These are phyloP conservation scores for Lactarius psammicola DNA, from an alignment of 768 basidiomycete genomes.

Conservation along the genomic window DNA sequence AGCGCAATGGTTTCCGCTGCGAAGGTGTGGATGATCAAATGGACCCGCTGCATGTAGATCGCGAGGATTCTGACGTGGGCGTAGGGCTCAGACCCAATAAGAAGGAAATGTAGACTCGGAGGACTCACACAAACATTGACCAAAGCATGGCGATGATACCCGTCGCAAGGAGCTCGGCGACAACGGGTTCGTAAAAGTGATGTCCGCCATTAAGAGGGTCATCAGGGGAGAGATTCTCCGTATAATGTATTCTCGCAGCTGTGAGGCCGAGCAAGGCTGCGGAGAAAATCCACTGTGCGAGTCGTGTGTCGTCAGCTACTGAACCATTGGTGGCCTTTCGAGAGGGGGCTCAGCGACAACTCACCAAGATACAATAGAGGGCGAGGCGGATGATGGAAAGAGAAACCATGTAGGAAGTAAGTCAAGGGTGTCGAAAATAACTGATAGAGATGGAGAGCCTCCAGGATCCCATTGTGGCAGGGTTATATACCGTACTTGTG, in stretches of 20 bases:
- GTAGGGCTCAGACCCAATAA: not conserved
- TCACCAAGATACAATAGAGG: constrained; percentile 46
- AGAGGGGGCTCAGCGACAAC: constrained; percentile 21
- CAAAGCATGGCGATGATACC: constrained; percentile 62
- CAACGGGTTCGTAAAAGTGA: constrained; percentile 67
- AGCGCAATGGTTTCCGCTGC: constrained; percentile 61
- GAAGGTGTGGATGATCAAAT: constrained; percentile 57
- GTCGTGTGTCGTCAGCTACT: not conserved
- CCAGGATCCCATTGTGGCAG: not conserved
- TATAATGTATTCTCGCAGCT: constrained; percentile 63
- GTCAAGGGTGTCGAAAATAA: not conserved
- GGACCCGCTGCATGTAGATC: constrained; percentile 56
- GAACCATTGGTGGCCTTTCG: not conserved
- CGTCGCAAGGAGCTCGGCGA: constrained; percentile 65
- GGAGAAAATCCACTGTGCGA: constrained; percentile 50
- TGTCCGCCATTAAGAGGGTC: constrained; percentile 59
- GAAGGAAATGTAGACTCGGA: constrained; percentile 18
- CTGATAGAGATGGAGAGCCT: not conserved
- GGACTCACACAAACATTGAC: constrained; percentile 58
- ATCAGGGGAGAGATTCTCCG: constrained; percentile 47
- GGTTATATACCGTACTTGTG: constrained; percentile 12
- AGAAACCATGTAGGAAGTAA: constrained; percentile 2
- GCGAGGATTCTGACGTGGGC: constrained; percentile 46
- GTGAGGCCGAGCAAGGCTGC: constrained; percentile 55
- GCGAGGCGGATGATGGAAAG: constrained; percentile 41